These are phyloP conservation scores for Thalassiosira delicatula DNA, from an alignment of 352 stramenopile species.

Conservation along the genomic window DNA sequence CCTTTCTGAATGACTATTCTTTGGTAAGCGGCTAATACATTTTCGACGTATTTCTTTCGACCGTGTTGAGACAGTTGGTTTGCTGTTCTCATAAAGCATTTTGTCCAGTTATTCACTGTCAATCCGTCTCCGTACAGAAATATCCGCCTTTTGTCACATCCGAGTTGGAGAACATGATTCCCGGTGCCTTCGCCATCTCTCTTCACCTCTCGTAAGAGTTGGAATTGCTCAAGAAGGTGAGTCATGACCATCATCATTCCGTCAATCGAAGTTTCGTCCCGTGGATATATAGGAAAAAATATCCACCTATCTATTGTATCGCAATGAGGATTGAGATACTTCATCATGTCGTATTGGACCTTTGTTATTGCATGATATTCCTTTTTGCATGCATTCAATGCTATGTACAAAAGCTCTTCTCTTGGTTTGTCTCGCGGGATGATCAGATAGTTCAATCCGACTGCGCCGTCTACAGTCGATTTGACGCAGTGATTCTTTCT, in stretches of 20 bases:
- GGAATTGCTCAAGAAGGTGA: not conserved
- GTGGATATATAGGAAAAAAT: no score
- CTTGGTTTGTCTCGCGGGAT: no score
- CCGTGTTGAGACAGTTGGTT: not conserved
- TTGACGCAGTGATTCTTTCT: no score
- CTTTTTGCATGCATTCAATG: no score
- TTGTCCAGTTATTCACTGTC: not conserved
- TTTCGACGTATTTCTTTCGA: not conserved
- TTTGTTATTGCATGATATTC: no score
- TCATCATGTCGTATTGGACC: no score
- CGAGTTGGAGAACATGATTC: not conserved
- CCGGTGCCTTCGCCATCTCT: not conserved
- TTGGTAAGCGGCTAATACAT: not conserved
- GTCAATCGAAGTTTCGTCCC: slow-evolving; percentile 6
- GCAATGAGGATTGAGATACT: no score
- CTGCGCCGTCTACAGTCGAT: no score
- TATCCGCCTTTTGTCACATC: not conserved
- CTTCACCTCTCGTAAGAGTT: not conserved
- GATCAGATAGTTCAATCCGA: no score
- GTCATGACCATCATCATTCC: not conserved
- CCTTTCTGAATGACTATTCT: not conserved
- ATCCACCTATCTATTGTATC: no score
- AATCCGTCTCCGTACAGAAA: not conserved
- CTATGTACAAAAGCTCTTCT: no score
- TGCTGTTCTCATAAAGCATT: not conserved